Conservation (phyloP, 768 basidiomycete genomes). For the Wakefieldia striispora region DNA sequence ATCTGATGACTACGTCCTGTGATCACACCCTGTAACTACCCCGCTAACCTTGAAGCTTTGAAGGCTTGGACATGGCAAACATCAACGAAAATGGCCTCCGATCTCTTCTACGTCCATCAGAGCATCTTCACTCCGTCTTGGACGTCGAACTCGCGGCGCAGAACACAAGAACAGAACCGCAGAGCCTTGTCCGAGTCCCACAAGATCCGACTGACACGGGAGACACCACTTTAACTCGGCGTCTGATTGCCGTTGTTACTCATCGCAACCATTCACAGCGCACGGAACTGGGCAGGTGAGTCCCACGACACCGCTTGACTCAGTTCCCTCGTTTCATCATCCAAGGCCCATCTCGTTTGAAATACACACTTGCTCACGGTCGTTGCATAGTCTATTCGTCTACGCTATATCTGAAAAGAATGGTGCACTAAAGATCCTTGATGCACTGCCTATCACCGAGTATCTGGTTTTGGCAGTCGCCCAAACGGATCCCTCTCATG, state of each 20-base stretch:
- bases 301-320: not conserved
- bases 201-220: not conserved
- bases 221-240: not conserved
- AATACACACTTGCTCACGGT: no score
- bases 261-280: conserved; percentile 43
- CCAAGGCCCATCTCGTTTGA: no score
- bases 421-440: conserved; percentile 3
- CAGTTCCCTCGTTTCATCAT: not conserved
- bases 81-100: conserved; percentile 14
- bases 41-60: no score
- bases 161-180: not conserved
- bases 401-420: conserved; percentile 1
- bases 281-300: conserved; percentile 56
- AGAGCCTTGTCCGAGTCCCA: no score
- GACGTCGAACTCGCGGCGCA: conserved; percentile 33
- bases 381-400: conserved; percentile 18
- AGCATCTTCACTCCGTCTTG: conserved; percentile 44
- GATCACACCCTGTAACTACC: not conserved
- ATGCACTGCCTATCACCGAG: conserved; percentile 49
- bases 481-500: conserved; percentile 43
- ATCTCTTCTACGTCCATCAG: conserved; percentile 39
- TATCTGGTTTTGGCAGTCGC: conserved; percentile 55
- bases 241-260: conserved; percentile 45
- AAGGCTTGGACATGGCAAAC: conserved; percentile 15
- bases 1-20: conserved; percentile 7